Evolutionary conservation across 163 green algal genomes (phyloP).

Genomic region (Scenedesmus sp.): DNA sequence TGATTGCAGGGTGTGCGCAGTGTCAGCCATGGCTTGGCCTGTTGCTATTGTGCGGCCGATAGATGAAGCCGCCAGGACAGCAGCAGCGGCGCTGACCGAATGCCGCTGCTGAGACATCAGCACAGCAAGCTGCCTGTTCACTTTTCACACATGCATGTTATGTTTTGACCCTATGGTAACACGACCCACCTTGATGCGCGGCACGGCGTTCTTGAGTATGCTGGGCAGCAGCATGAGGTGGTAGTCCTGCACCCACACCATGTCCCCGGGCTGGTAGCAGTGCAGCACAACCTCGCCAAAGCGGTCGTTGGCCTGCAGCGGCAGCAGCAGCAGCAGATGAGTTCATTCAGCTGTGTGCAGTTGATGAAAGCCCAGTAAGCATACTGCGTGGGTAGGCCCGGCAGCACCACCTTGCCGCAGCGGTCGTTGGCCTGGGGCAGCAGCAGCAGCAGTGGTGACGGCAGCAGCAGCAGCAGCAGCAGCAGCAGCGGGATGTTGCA

Average conservation of each 20-base stretch:
- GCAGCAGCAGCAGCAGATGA: neutral
- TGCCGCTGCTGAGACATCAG: neutral
- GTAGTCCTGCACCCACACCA: conserved; percentile 92
- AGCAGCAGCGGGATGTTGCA: neutral
- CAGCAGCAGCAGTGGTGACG: no score
- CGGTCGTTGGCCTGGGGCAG: neutral
- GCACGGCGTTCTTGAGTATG: conserved; percentile 88
- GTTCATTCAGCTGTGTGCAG: neutral
- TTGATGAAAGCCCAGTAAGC: neutral
- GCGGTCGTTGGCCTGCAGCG: conserved; percentile 67
- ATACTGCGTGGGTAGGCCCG: no score
- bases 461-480: neutral
- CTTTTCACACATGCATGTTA: neutral
- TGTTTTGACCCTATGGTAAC: neutral
- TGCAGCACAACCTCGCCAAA: conserved; percentile 92
- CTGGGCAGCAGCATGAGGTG: conserved; percentile 98
- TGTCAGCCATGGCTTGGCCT: neutral
- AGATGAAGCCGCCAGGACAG: neutral
- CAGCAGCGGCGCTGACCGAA: no score
- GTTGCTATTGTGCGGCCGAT: no score
- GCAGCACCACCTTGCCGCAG: neutral
- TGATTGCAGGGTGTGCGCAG: neutral
- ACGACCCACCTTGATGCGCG: conserved; percentile 83
- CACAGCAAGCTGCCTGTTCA: neutral
- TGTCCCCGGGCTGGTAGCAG: conserved; percentile 83